Evolutionary conservation across 768 basidiomycete species (phyloP).

Genomic region (Boletales sp.): DNA sequence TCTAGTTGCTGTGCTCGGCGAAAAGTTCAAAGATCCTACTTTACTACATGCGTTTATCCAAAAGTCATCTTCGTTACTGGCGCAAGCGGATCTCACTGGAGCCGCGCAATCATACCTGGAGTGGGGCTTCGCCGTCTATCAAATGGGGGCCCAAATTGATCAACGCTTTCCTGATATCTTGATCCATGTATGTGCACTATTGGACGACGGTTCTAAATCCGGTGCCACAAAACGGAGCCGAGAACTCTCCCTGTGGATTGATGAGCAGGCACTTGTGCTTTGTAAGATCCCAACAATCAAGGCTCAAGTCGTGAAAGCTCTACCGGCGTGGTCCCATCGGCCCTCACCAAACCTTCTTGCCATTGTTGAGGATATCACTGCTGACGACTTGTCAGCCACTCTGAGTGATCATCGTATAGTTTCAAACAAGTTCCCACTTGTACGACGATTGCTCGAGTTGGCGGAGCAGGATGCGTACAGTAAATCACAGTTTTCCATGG

Average conservation of each 20-base stretch:
- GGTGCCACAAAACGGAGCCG: slow-evolving; percentile 35
- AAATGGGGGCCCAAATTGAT: slow-evolving; percentile 38
- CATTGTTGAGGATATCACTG: slow-evolving; percentile 43
- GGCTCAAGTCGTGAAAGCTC: slow-evolving; percentile 47
- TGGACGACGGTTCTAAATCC: slow-evolving; percentile 44
- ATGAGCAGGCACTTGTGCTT: slow-evolving; percentile 46
- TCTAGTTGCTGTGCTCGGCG: slow-evolving; percentile 61
- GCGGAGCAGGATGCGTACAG: slow-evolving; percentile 38
- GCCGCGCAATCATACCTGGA: slow-evolving; percentile 74
- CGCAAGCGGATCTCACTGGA: slow-evolving; percentile 62
- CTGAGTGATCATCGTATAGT: slow-evolving; percentile 58
- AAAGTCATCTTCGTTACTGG: slow-evolving; percentile 61
- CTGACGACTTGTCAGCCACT: slow-evolving; percentile 47
- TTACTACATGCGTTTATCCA: slow-evolving; percentile 68
- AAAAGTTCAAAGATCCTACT: slow-evolving; percentile 52
- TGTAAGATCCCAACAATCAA: slow-evolving; percentile 36
- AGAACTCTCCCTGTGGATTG: slow-evolving; percentile 63
- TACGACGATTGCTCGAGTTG: slow-evolving; percentile 57
- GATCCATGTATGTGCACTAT: slow-evolving; percentile 61
- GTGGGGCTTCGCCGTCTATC: slow-evolving; percentile 66
- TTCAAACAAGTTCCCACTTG: slow-evolving; percentile 76
- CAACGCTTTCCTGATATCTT: slow-evolving; percentile 61
- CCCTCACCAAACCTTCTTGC: slow-evolving; percentile 46
- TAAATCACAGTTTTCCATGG: slow-evolving; percentile 46
- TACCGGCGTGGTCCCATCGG: slow-evolving; percentile 75